A percentile compares a stretch with the other conserved stretches of the same genome.
These are phyloP conservation scores for Microcera coccophila DNA, from an alignment of 2,329 filamentous ascomycete genomes.

Conservation along the genomic window DNA sequence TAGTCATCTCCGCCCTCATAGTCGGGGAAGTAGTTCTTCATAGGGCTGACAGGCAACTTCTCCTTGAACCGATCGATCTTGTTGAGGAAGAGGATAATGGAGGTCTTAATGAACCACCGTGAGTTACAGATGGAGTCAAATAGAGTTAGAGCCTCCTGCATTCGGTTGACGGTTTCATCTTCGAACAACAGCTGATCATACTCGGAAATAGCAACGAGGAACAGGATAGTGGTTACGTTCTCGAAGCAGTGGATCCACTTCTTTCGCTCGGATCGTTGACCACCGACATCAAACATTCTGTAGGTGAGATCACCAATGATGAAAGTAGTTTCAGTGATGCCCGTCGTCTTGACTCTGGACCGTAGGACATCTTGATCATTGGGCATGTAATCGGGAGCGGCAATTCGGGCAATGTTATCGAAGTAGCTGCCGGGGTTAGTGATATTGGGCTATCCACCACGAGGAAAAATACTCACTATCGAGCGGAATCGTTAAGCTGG, in stretches of 20 bases:
- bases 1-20: constrained; percentile 97
- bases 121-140: constrained; percentile 88
- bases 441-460: background rate
- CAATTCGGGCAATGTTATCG: constrained; percentile 88
- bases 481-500: constrained; percentile 91
- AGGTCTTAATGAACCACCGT: constrained; percentile 86
- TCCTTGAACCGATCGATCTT: constrained; percentile 89
- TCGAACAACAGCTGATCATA: constrained; percentile 96
- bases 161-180: constrained; percentile 93
- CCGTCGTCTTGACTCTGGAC: constrained; percentile 95
- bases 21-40: constrained; percentile 85
- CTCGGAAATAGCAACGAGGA: constrained; percentile 94
- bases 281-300: constrained; percentile 96
- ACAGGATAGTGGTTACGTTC: constrained; percentile 94
- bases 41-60: constrained; percentile 77
- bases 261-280: constrained; percentile 92
- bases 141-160: constrained; percentile 82
- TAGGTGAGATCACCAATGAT: constrained; percentile 93
- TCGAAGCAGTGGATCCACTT: constrained; percentile 99
- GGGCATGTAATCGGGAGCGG: constrained; percentile 86
- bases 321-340: constrained; percentile 95
- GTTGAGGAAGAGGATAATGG: constrained; percentile 84
- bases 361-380: constrained; percentile 93
- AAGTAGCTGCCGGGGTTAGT: constrained; percentile 71
- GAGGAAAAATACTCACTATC: constrained; percentile 66